Percentiles rank a stretch among this genome's conserved stretches.
These are phyloP conservation scores for Myxozyma neotropica DNA, from an alignment of 805 yeast genomes.

Conservation along the genomic window DNA sequence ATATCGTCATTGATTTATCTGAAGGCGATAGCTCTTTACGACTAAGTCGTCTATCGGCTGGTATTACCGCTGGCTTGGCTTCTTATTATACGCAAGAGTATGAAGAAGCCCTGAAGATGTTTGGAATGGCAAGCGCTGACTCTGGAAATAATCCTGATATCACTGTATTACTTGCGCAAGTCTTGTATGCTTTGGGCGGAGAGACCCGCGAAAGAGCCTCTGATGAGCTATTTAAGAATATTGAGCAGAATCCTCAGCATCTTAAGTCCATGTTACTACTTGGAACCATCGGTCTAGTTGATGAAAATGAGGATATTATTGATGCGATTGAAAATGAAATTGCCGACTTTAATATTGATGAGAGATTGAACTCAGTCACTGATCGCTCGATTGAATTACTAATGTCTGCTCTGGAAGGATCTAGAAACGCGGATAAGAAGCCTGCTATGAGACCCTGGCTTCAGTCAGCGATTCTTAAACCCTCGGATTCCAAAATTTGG, in stretches of 20 bases:
- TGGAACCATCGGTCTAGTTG: conserved; percentile 76
- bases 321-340: conserved; percentile 71
- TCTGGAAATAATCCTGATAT: conserved; percentile 64
- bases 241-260: conserved; percentile 67
- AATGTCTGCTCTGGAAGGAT: conserved; percentile 29
- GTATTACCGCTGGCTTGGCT: conserved; percentile 72
- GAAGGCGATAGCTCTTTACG: conserved; percentile 32
- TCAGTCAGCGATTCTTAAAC: conserved; percentile 72
- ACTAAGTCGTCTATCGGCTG: conserved; percentile 51
- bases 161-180: conserved; percentile 75
- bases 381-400: conserved; percentile 26
- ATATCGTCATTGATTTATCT: conserved; percentile 49
- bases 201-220: conserved; percentile 79
- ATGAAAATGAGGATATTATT: conserved; percentile 57
- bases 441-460: conserved; percentile 55
- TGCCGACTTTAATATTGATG: conserved; percentile 37
- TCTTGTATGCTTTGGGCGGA: conserved; percentile 72
- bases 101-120: conserved; percentile 66
- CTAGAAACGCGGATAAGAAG: conserved; percentile 27
- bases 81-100: conserved; percentile 65
- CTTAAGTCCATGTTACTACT: conserved; percentile 68
- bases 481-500: conserved; percentile 73
- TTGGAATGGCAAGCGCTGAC: conserved; percentile 60
- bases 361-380: background rate
- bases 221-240: conserved; percentile 73